Evolutionary conservation across 768 basidiomycete species (phyloP).

Genomic region (Boletus sensibilis): DNA sequence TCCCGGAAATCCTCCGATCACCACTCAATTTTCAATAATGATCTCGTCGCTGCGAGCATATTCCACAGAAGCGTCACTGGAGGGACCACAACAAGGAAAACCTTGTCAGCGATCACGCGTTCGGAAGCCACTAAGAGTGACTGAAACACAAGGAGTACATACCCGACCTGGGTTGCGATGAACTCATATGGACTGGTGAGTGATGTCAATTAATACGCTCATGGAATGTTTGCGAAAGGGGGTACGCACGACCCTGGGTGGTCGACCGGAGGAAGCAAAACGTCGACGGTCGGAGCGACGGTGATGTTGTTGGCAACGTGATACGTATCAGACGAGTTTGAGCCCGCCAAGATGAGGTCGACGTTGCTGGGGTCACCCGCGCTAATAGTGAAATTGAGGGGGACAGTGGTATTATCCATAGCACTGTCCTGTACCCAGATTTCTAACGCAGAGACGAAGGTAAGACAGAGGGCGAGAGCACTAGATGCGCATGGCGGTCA

Average conservation of each 20-base stretch:
- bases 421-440: background rate
- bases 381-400: background rate
- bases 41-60: background rate
- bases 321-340: background rate
- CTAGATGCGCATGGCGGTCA: background rate
- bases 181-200: background rate
- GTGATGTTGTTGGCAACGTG: fast-evolving
- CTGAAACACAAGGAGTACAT: background rate
- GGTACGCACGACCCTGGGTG: background rate
- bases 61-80: background rate
- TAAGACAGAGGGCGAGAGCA: background rate
- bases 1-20: background rate
- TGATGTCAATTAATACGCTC: background rate
- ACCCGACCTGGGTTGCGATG: background rate
- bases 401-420: too few species aligned
- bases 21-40: background rate
- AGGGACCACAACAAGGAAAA: too few species aligned
- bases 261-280: background rate
- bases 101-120: background rate
- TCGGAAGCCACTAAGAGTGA: background rate
- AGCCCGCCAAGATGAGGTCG: background rate
- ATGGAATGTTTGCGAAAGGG: background rate
- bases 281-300: fast-evolving
- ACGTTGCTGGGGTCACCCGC: background rate
- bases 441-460: background rate